Base-by-base conservation (phyloP, 805 yeast genomes). In the Torulaspora indica region DNA sequence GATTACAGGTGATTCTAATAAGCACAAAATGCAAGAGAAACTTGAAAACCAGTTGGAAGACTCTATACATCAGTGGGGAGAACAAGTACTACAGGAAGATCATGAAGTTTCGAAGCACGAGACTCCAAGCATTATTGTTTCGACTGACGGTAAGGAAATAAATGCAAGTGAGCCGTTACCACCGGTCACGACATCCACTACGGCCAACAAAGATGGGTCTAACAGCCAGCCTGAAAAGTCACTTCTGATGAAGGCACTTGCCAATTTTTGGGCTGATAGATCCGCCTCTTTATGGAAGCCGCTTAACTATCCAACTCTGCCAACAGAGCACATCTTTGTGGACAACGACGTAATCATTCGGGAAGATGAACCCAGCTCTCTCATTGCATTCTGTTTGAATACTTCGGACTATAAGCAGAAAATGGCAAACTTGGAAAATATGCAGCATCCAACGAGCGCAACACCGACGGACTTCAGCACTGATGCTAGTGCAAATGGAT, bases 191-290 rank as follows among this genome's bases (percentile, higher is more conserved):
- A 42, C 58, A 2, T 45, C 54, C 8, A 49, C 59, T 5, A 49
- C 45, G 22, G 55, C 51, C 4, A 52, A 47, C 20, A 60, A 52
- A 36, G 60, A 57, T 18, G 67, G 58, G 32, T 53, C 61, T 3
- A 45, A 24, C 13, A 65, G 69, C 2, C 77, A 69, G 47, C 75
- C 81, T 5, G 97, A 90, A 57, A 78, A 79, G 52, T 77, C 81
- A 17, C 82, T 96, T 0, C 64, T 93, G 28, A 76, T 93, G 69
- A 87, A 85, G 55, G 80, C 95, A 0, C 69, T 95, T 44, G 78
- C 95, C 0, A 87, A 82, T 55, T 93, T 93, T 64, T 93, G 98
- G 98, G 97, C 97, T 1, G 98, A 93, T 66, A 71, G 98, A 56
- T 86, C 98, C 1, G 93, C 97, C 0, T 83, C 95, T 1, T 73